These are phyloP conservation scores for Hypomyces rosellus DNA, from an alignment of 2,329 filamentous ascomycete genomes.

Conservation along the genomic window DNA sequence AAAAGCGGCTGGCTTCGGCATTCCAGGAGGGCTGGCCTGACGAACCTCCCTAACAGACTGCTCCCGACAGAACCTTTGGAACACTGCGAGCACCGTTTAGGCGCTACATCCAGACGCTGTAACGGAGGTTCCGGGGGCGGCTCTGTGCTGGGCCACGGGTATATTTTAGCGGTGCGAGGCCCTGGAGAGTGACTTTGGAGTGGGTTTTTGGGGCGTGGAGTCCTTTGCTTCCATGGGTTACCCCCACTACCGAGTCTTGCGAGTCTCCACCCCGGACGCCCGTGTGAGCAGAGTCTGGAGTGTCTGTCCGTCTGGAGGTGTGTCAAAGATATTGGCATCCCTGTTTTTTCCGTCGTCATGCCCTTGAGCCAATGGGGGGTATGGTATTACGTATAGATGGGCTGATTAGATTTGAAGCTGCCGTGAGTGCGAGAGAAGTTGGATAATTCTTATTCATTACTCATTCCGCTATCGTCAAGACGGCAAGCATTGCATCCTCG, in stretches of 20 bases:
- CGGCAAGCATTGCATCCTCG: too few relatives aligned
- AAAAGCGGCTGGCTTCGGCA: slow-evolving; percentile 12
- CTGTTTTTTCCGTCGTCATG: background rate
- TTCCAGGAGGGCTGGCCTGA: background rate
- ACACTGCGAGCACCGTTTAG: background rate
- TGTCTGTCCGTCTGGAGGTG: background rate
- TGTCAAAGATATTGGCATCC: background rate
- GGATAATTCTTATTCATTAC: too few relatives aligned
- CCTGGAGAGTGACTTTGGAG: background rate
- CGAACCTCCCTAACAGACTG: slow-evolving; percentile 1
- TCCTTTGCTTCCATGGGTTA: too few relatives aligned
- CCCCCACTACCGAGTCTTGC: too few relatives aligned
- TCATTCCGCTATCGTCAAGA: too few relatives aligned
- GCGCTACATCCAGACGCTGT: background rate
- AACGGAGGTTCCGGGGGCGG: background rate
- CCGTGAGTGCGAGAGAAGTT: too few relatives aligned
- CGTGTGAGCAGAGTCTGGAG: background rate
- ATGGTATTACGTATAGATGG: slow-evolving; percentile 5
- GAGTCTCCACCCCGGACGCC: background rate
- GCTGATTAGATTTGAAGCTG: too few relatives aligned
- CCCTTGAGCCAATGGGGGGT: background rate
- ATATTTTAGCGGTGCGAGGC: background rate
- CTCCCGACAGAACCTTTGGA: too few relatives aligned
- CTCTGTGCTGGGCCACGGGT: too few relatives aligned
- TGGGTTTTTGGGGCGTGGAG: background rate